phyloP scores from a whole-genome alignment of 2,329 filamentous ascomycete genomes.

The Aspergillus sp. region DNA sequence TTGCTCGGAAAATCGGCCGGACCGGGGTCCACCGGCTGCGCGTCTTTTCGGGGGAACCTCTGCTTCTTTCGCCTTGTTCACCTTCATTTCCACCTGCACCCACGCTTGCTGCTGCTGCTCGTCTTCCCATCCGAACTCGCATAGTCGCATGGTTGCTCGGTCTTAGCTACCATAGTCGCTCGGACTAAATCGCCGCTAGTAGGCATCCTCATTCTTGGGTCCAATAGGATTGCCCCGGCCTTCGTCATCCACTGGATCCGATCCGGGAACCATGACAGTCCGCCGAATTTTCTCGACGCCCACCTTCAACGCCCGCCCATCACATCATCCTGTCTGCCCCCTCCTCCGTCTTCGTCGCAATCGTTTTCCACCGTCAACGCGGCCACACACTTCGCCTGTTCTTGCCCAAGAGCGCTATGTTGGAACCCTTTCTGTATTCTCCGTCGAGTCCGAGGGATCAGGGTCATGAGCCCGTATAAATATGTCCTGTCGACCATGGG shows the following conservation, averaged over 20 bases:
- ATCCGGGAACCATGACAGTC: slow-evolving; percentile 7
- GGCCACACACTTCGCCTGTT: neutral
- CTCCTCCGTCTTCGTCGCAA: neutral
- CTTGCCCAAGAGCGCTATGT: neutral
- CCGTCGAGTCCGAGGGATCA: neutral
- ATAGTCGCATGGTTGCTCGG: slow-evolving; percentile 3
- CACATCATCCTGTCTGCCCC: neutral
- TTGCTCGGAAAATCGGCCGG: slow-evolving; percentile 1
- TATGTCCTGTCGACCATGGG: neutral
- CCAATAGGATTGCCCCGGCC: slow-evolving; percentile 3
- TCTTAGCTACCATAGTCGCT: slow-evolving; percentile 7
- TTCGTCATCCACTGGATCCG: slow-evolving; percentile 1
- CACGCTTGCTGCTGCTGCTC: neutral
- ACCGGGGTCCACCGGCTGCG: slow-evolving; percentile 6
- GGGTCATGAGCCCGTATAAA: neutral
- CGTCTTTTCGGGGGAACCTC: neutral
- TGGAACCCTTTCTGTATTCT: neutral
- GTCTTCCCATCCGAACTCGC: neutral
- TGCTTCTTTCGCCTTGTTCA: neutral
- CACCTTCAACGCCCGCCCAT: neutral
- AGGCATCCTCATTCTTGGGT: neutral
- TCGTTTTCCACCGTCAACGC: neutral
- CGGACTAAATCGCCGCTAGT: slow-evolving; percentile 5
- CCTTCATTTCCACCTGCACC: neutral
- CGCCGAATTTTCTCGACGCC: slow-evolving; percentile 10